These are phyloP conservation scores for Aphanomyces cochlioides DNA, from an alignment of 352 stramenopile species.

Conservation along the genomic window DNA sequence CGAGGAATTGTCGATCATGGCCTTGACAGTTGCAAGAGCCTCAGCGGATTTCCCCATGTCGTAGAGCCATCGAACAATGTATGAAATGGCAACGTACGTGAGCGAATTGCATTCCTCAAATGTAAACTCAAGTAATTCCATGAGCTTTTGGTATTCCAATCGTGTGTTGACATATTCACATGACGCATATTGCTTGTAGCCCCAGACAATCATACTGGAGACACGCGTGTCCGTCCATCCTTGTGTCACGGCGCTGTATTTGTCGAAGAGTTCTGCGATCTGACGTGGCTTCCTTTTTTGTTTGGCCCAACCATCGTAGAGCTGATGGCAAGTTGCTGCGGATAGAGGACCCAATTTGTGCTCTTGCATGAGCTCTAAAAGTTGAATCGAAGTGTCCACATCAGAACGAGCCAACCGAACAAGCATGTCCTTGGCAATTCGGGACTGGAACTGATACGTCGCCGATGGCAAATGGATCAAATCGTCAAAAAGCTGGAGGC, in stretches of 20 bases:
- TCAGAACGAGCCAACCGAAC: background rate
- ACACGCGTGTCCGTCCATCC: constrained; percentile 10
- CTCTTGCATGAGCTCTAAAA: constrained; percentile 8
- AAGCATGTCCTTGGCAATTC: constrained; percentile 7
- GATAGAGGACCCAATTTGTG: background rate
- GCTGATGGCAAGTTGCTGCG: background rate
- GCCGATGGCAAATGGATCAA: background rate
- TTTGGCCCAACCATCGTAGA: background rate
- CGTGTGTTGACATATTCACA: background rate
- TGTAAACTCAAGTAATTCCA: constrained; percentile 2
- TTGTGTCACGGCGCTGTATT: background rate
- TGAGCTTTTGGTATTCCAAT: background rate
- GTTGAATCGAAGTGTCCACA: background rate
- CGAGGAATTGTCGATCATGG: background rate
- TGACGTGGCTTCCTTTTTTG: background rate
- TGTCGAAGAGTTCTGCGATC: constrained; percentile 10
- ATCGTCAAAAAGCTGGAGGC: background rate
- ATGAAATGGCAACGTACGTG: constrained; percentile 14
- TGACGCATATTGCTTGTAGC: constrained; percentile 1
- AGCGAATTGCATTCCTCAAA: background rate
- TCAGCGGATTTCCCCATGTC: constrained; percentile 6
- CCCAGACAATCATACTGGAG: constrained; percentile 11
- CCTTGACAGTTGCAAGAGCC: background rate
- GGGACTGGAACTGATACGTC: constrained; percentile 7
- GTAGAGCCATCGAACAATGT: constrained; percentile 17